These are phyloP conservation scores for Ammopiptanthus mongolicus DNA, from an alignment of 306 rosid genomes.

Conservation along the genomic window DNA sequence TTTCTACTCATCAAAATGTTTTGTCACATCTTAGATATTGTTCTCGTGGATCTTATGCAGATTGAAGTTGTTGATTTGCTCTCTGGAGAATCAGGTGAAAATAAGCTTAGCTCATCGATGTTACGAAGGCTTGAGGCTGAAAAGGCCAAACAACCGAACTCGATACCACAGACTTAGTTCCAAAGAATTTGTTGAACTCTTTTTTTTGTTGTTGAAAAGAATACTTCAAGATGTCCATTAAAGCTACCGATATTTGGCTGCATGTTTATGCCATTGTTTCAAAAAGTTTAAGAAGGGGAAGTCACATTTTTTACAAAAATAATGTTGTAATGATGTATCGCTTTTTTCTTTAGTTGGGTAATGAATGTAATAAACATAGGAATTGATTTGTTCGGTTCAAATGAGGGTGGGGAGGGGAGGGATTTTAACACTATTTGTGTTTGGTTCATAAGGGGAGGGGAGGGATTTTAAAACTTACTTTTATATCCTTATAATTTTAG, in stretches of 20 bases:
- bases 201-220: neutral
- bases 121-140: conserved; percentile 76
- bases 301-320: neutral
- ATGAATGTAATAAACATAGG: neutral
- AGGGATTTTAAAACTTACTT: too few species aligned
- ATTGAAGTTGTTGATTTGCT: conserved; percentile 89
- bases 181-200: neutral
- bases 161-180: conserved; percentile 4
- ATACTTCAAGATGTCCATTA: neutral
- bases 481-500: too few species aligned
- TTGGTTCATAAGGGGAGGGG: too few species aligned
- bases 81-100: conserved; percentile 55
- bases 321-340: neutral
- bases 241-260: neutral
- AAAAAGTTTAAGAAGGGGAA: neutral
- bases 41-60: conserved; percentile 44
- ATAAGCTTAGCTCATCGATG: conserved; percentile 70
- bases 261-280: neutral
- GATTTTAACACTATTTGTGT: too few species aligned
- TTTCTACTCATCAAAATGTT: neutral
- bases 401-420: too few species aligned
- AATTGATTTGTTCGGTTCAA: neutral
- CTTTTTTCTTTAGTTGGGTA: neutral
- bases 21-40: neutral
- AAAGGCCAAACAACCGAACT: conserved; percentile 37